Percentiles rank a stretch among this genome's conserved stretches.
Evolutionary conservation across 2,329 filamentous ascomycete species (phyloP).

Genomic region (Triangularia setosa): DNA sequence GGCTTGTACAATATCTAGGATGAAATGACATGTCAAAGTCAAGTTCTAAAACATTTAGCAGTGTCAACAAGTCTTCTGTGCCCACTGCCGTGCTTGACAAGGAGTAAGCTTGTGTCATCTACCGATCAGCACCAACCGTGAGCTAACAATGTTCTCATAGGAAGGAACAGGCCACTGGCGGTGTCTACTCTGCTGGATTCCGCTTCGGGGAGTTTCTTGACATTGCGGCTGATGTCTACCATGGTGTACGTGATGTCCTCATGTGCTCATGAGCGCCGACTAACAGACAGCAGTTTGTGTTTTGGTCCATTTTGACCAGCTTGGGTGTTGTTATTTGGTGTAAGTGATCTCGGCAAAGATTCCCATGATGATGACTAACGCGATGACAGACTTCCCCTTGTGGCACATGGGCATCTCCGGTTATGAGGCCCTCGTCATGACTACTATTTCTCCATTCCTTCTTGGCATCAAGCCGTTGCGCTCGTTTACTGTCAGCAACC

Average conservation of each 20-base stretch:
- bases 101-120: constrained; percentile 56
- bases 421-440: constrained; percentile 86
- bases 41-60: constrained; percentile 42
- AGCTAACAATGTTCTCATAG: constrained; percentile 40
- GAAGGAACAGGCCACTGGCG: constrained; percentile 69
- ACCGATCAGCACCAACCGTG: not conserved
- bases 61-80: constrained; percentile 45
- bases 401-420: constrained; percentile 99
- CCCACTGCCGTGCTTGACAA: constrained; percentile 59
- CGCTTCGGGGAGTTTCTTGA: constrained; percentile 72
- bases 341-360: constrained; percentile 46
- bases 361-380: not conserved
- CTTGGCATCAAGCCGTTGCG: constrained; percentile 69
- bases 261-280: not conserved
- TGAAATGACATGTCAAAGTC: constrained; percentile 23
- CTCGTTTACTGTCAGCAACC: constrained; percentile 62
- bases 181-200: constrained; percentile 68
- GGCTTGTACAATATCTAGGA: constrained; percentile 30
- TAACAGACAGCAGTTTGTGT: constrained; percentile 64
- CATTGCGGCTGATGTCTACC: constrained; percentile 83
- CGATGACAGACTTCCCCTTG: constrained; percentile 73
- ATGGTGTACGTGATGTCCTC: constrained; percentile 63
- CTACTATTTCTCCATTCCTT: constrained; percentile 74
- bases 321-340: constrained; percentile 90
- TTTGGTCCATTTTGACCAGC: constrained; percentile 92